phyloP scores from a whole-genome alignment of 352 stramenopile species.

The Pythium rishiriense region DNA sequence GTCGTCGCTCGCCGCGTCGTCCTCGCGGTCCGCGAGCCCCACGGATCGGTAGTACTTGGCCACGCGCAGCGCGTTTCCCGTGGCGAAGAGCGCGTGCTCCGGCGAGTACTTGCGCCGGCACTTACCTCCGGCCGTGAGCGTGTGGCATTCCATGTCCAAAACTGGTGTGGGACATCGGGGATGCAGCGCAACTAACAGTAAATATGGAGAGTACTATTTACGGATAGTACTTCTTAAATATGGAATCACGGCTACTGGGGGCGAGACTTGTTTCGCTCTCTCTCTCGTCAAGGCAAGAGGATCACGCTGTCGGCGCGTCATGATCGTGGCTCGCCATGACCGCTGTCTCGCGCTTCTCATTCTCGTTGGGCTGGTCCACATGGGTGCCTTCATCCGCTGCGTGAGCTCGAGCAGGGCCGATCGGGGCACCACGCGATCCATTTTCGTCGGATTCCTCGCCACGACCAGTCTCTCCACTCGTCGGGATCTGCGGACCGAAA shows the following conservation, averaged over 20 bases:
- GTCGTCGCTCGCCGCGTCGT: neutral
- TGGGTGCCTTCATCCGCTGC: neutral
- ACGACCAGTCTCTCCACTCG: neutral
- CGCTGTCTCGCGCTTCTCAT: neutral
- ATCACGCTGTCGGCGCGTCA: conserved; percentile 4
- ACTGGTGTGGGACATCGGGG: no score
- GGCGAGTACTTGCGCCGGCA: conserved; percentile 50
- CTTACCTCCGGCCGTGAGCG: conserved; percentile 43
- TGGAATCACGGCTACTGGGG: no score
- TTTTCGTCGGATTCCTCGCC: neutral
- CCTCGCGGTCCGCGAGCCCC: conserved; percentile 2
- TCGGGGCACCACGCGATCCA: no score
- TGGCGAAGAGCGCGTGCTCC: conserved; percentile 49
- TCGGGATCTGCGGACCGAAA: neutral
- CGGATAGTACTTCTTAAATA: no score
- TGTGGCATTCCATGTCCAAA: conserved; percentile 42
- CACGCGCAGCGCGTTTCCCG: conserved; percentile 41
- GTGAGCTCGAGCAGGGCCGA: neutral
- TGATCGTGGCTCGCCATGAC: conserved; percentile 3
- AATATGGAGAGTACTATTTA: no score
- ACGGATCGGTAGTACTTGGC: conserved; percentile 46
- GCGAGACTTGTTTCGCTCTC: neutral
- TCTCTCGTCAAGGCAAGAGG: neutral
- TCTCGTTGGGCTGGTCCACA: neutral
- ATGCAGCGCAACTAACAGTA: no score